Evolutionary conservation across 2,329 filamentous ascomycete species (phyloP), one percentile per base, ranked within the genome.

Genomic region (Alternaria conjuncta): DNA sequence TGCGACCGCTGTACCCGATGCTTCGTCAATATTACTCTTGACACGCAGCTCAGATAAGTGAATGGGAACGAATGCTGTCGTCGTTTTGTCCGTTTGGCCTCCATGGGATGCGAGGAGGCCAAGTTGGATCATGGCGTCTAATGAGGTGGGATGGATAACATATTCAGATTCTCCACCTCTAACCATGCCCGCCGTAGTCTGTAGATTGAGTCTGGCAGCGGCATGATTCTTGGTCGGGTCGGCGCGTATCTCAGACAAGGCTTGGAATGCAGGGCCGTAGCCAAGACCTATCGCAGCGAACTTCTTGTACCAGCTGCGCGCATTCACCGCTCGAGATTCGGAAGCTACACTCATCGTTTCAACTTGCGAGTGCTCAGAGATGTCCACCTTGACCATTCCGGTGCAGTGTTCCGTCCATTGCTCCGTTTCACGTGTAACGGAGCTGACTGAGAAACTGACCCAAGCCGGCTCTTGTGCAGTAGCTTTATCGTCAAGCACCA

Each of bases 41-140:
- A 44, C n/a, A 18, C 4, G 13, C 11, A 30, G 32, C 21, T 20
- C 12, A 3, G 28, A 51, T 0, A 46, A 26, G 23, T 10, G 30
- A 30, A 72, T 21, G 54, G 73, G 46, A 60, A 69, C 28, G 60
- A 59, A 46, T 62, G 66, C 57, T 25, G 59, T 20, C 49, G 63
- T 50, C 43, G 47, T 46, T 25, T 18, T 15, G 28, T 60, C 59
- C n/a, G 55, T 30, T 13, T 70, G 54, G 20, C 73, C 73, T 13
- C 64, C 56, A 50, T 71, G 32, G 7, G 26, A 46, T 3, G 72
- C 68, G 59, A 73, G 60, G 53, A 66, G n/a, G 20, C 49, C 66
- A 4, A 78, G 71, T 21, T 78, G 79, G 8, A 78, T 58, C 36
- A 64, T 72, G n/a, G 53, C 61, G 58, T 81, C 79, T 4, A 81